These are phyloP conservation scores for Populus tremula DNA, from an alignment of 345 rosid species.

Conservation along the genomic window DNA sequence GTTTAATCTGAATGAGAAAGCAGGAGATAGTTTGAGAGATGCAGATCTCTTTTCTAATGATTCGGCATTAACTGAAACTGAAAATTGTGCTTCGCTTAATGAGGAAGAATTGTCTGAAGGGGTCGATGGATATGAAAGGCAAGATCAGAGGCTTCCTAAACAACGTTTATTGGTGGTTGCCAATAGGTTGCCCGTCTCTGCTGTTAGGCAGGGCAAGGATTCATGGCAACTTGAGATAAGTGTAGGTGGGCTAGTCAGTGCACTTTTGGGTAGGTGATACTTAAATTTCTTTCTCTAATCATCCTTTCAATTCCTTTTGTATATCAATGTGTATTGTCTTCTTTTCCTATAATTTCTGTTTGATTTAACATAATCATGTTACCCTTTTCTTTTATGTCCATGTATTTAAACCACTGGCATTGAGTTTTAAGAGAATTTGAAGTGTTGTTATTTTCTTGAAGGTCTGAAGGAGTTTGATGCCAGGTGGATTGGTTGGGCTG, in stretches of 20 bases:
- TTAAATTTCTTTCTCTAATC: not conserved
- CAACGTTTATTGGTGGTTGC: constrained; percentile 59
- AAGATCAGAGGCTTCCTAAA: constrained; percentile 34
- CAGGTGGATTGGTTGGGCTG: constrained; percentile 71
- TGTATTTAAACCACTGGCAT: not conserved
- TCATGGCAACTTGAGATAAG: constrained; percentile 56
- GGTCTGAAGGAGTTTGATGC: constrained; percentile 60
- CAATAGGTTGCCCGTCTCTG: constrained; percentile 59
- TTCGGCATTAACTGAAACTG: constrained; percentile 20
- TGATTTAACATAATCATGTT: not conserved
- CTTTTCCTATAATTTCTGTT: not conserved
- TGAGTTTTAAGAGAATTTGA: not conserved
- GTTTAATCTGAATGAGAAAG: constrained; percentile 22
- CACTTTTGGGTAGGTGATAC: constrained; percentile 45
- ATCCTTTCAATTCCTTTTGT: not conserved
- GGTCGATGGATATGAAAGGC: constrained; percentile 26
- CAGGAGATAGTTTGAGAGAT: constrained; percentile 18
- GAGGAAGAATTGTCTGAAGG: constrained; percentile 29
- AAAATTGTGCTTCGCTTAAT: constrained; percentile 18
- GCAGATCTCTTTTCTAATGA: constrained; percentile 24
- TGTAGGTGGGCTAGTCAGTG: constrained; percentile 56
- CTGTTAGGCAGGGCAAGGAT: constrained; percentile 41
- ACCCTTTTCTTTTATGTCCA: not conserved
- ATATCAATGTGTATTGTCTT: not conserved
- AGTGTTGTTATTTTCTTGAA: constrained; percentile 19